Percentiles rank a stretch among this genome's conserved stretches.
Conservation (phyloP, 805 yeast species). For the Metschnikowia lunata region DNA sequence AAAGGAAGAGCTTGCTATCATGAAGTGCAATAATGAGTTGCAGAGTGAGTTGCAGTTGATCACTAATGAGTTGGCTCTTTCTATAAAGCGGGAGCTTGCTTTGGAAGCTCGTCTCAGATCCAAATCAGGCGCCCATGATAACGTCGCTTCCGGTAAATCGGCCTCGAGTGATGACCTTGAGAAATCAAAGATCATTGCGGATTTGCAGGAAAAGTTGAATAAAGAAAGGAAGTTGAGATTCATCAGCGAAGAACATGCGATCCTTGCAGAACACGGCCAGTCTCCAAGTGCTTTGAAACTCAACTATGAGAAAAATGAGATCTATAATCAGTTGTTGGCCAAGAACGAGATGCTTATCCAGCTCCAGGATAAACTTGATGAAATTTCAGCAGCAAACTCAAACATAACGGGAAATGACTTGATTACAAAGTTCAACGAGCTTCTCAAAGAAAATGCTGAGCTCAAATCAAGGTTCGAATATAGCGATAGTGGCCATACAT, state of each 20-base stretch:
- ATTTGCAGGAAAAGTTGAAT: constrained; percentile 52
- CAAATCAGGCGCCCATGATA: not conserved
- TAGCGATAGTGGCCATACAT: not conserved
- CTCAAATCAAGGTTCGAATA: constrained; percentile 24
- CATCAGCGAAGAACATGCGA: constrained; percentile 66
- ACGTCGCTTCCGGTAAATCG: not conserved
- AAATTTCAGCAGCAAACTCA: constrained; percentile 21
- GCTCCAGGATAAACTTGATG: constrained; percentile 43
- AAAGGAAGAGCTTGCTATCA: constrained; percentile 57
- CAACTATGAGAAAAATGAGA: constrained; percentile 51
- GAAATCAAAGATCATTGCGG: constrained; percentile 37
- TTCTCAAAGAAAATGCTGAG: constrained; percentile 38
- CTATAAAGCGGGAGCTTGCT: constrained; percentile 64
- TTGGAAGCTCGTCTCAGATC: constrained; percentile 45
- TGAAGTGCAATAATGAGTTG: constrained; percentile 55
- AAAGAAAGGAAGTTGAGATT: constrained; percentile 63
- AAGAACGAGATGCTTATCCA: constrained; percentile 48
- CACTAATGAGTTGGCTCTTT: constrained; percentile 67
- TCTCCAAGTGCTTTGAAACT: constrained; percentile 53
- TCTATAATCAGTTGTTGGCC: constrained; percentile 43
- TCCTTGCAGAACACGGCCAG: constrained; percentile 50
- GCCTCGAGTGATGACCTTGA: constrained; percentile 12
- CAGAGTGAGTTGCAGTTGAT: constrained; percentile 63
- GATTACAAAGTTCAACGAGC: constrained; percentile 35
- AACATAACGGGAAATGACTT: constrained; percentile 31